A percentile compares a stretch with the other conserved stretches of the same genome.
phyloP scores from a whole-genome alignment of 2,329 filamentous ascomycete genomes.

The Diplodia intermedia region DNA sequence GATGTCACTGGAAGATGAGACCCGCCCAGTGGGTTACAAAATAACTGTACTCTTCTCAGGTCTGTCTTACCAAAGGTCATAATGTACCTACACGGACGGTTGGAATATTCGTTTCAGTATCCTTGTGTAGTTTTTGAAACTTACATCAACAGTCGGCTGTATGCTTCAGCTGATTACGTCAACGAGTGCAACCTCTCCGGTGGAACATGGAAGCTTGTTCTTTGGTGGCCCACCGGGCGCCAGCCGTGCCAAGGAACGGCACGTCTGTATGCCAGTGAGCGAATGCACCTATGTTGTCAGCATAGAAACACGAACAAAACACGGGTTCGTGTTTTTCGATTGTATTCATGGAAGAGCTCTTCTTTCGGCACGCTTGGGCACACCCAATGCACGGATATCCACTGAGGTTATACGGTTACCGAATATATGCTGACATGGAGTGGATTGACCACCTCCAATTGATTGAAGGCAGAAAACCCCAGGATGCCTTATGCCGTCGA shows the following conservation, averaged over 20 bases:
- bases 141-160: background rate
- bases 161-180: background rate
- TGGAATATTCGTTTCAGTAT: background rate
- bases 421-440: background rate
- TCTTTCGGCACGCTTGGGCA: background rate
- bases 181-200: background rate
- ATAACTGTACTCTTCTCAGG: too few species aligned
- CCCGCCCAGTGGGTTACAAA: background rate
- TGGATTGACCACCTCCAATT: background rate
- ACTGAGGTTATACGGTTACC: background rate
- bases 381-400: background rate
- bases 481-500: background rate
- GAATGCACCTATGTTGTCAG: background rate
- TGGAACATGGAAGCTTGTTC: background rate
- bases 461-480: background rate
- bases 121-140: background rate
- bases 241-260: background rate
- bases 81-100: too few species aligned
- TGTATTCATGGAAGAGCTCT: background rate
- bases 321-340: background rate
- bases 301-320: background rate
- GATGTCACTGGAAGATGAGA: background rate
- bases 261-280: background rate
- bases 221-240: background rate
- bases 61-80: background rate